phyloP scores from a whole-genome alignment of 495 filamentous ascomycete genomes.

The Hypoxylon perforatum region DNA sequence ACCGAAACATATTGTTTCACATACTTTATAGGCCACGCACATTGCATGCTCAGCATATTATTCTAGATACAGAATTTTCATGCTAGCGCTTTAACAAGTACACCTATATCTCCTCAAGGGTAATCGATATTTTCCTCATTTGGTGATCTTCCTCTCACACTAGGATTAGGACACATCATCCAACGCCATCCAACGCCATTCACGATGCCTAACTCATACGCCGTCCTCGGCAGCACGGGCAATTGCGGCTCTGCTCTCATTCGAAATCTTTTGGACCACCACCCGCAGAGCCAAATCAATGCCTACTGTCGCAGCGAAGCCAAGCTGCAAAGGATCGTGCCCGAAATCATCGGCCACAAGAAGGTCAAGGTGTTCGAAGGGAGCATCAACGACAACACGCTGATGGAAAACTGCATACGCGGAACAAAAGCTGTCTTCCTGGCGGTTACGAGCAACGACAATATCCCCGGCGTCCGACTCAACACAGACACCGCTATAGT shows the following conservation, averaged over 20 bases:
- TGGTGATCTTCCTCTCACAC: not conserved
- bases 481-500: conserved; percentile 45
- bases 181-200: not conserved
- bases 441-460: conserved; percentile 50
- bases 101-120: not conserved
- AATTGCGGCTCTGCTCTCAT: conserved; percentile 47
- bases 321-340: conserved; percentile 50
- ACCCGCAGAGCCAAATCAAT: conserved; percentile 40
- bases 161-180: too few relatives aligned
- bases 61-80: not conserved
- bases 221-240: conserved; percentile 43
- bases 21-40: too few relatives aligned
- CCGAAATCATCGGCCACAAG: conserved; percentile 36
- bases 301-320: conserved; percentile 53
- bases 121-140: not conserved
- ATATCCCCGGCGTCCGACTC: conserved; percentile 49
- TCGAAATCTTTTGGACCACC: conserved; percentile 46
- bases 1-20: too few relatives aligned
- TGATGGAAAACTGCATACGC: conserved; percentile 48
- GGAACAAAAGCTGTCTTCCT: conserved; percentile 50
- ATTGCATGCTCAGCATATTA: not conserved
- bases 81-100: not conserved
- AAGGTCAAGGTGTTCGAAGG: conserved; percentile 52
- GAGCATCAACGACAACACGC: conserved; percentile 47
- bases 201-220: conserved; percentile 38